Base-by-base conservation (phyloP, 2,329 filamentous ascomycete species). In the Verticillium zaregamsianum region DNA sequence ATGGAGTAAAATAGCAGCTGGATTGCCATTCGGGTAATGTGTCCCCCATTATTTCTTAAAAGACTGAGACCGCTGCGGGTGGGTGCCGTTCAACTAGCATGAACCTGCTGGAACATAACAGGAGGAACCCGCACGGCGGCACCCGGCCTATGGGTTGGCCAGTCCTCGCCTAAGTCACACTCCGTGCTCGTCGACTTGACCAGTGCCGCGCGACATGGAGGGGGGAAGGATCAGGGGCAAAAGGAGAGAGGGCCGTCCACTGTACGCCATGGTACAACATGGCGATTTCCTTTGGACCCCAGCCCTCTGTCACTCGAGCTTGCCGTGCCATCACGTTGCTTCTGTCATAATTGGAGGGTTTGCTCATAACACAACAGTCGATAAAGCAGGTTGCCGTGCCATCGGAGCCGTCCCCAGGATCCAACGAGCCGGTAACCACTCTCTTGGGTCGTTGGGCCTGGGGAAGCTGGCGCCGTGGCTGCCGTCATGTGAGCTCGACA, bases 321-420 rank as follows among this genome's bases (percentile, higher is more conserved):
- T 11, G 45, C n/a, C 37, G 37, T 40, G 15, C n/a, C 39, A n/a
- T 45, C 6, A n/a, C 15, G 15, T 45, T n/a, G 17, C 15, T 15
- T 45, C 39, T 6, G 39, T 3, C 39, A 25, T 49, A n/a, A 32
- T 33, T 25, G 33, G 31, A 32, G 17, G 37, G n/a, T 15, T 20
- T 33, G 25, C 14, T 28, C 25, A 28, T 58, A 45, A 14, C 57
- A 49, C 39, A 32, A 25, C 57, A 58, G 57, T 45, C 57, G 57
- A 58, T 49, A 58, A 58, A 39, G 57, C 57, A 45, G 57, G 37
- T 14, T 58, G 57, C 57, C 57, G 57, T 58, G 45, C 23, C 17
- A 23, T 49, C 23, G 20, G 45, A 8, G 45, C 11, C 12, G 20
- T 23, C 45, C 45, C n/a, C 45, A 49, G 23, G 20, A 49, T 49